Percentiles rank a stretch among this genome's conserved stretches.
phyloP scores from a whole-genome alignment of 31 red algal genomes.

The Odonthalia washingtoniensis region DNA sequence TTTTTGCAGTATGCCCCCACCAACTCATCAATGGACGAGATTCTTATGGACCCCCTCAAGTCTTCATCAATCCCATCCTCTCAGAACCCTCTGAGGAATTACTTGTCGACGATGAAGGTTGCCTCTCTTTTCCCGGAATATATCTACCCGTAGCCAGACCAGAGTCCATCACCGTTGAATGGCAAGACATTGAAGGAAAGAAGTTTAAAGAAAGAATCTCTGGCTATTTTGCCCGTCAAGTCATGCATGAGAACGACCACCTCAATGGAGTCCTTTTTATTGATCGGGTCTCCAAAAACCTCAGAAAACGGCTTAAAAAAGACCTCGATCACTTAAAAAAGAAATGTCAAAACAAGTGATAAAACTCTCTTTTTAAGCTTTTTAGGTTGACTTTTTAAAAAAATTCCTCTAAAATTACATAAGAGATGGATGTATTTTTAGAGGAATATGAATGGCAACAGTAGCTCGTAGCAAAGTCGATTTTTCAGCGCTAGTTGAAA shows the following conservation, averaged over 20 bases:
- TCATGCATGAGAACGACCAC: conserved; percentile 17
- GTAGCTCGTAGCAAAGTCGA: too few relatives aligned
- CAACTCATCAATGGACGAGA: conserved; percentile 16
- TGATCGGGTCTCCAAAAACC: not conserved
- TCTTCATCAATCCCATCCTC: conserved; percentile 18
- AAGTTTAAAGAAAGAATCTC: not conserved
- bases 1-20: conserved; percentile 1
- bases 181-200: not conserved
- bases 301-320: not conserved
- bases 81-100: not conserved
- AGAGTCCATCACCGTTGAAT: not conserved
- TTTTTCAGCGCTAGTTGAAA: too few relatives aligned
- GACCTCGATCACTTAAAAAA: too few relatives aligned
- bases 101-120: conserved; percentile 3
- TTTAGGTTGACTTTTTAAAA: too few relatives aligned
- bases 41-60: not conserved
- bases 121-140: conserved; percentile 11
- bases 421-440: too few relatives aligned
- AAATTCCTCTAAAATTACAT: too few relatives aligned
- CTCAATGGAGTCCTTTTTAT: conserved; percentile 17
- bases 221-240: not conserved
- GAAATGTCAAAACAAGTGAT: too few relatives aligned
- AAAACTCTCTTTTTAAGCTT: too few relatives aligned
- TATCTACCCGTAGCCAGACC: not conserved
- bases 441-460: too few relatives aligned